Base-by-base conservation (phyloP, 2,329 filamentous ascomycete species). In the Chalaropsis thielavioides region DNA sequence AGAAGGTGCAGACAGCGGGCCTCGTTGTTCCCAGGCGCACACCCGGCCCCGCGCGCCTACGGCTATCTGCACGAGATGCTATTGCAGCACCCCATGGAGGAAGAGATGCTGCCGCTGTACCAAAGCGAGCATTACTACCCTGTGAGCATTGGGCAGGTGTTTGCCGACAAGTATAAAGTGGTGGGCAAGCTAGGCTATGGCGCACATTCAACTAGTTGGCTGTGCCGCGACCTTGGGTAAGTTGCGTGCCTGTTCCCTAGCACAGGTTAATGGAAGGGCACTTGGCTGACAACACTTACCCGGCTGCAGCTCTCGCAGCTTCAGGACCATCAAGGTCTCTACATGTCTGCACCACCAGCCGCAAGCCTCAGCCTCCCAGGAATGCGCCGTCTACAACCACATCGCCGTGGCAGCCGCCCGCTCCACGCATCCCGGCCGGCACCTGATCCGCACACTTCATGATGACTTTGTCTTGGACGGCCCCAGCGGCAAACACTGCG, bases 101-200 rank as follows among this genome's bases (percentile, higher is more conserved):
- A 72, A 46, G 70, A 72, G 41, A 68, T 44, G 1, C 61, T 72
- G 27, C 67, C 71, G 1, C 66, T 62, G 41, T 72, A 72, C 56
- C n/a, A 68, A 13, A 64, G 68, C 8, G 67, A 67, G 24, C 68
- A 66, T 1, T 72, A 69, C 54, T 72, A 70, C 59, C 70, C 71
- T 13, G 68, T 70, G 5, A 62, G 62, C 1, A 69, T 70, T 31
- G 71, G 70, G 1, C 64, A 71, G 15, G 49, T 71, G 1, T 67
- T 72, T 27, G 64, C 64, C 46, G 67, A 66, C 2, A 67, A 68
- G 0, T 72, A 72, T 22, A 66, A 72, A 13, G 69, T 71, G 3
- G 63, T 71, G 0, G 68, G 69, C 2, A 72, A 72, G 61, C 66
- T 72, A 17, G 71, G 71, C 0, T 72, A 68, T 38, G 71, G 71